These are phyloP conservation scores for Auriscalpium vulgare DNA, from an alignment of 768 basidiomycete species.

Conservation along the genomic window DNA sequence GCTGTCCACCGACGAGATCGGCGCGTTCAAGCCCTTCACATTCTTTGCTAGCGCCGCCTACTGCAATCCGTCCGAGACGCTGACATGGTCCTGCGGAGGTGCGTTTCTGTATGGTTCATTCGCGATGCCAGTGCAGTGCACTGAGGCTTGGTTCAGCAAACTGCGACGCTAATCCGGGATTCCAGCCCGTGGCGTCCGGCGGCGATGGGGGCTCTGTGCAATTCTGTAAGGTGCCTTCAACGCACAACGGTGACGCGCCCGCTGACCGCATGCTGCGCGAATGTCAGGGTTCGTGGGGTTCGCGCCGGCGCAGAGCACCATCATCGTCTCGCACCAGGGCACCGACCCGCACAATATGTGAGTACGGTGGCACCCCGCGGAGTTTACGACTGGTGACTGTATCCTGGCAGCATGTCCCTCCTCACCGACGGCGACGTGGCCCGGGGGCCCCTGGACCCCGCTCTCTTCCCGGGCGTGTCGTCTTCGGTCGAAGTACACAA, in stretches of 20 bases:
- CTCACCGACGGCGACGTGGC: neutral
- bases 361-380: neutral
- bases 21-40: constrained; percentile 13
- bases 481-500: neutral
- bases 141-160: constrained; percentile 22
- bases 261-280: neutral
- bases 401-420: neutral
- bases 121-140: neutral
- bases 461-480: neutral
- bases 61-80: constrained; percentile 12
- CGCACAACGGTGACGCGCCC: neutral
- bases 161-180: constrained; percentile 32
- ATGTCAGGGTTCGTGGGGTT: neutral
- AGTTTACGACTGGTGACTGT: neutral
- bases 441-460: neutral
- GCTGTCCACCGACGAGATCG: constrained; percentile 7
- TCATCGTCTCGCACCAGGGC: neutral
- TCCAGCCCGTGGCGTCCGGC: constrained; percentile 34
- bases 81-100: constrained; percentile 18
- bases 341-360: neutral
- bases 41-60: constrained; percentile 17
- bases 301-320: neutral
- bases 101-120: neutral
- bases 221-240: constrained; percentile 23
- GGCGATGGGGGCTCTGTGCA: constrained; percentile 31